Conservation (phyloP, 2,329 filamentous ascomycete species). For the Fusarium sublunatum region DNA sequence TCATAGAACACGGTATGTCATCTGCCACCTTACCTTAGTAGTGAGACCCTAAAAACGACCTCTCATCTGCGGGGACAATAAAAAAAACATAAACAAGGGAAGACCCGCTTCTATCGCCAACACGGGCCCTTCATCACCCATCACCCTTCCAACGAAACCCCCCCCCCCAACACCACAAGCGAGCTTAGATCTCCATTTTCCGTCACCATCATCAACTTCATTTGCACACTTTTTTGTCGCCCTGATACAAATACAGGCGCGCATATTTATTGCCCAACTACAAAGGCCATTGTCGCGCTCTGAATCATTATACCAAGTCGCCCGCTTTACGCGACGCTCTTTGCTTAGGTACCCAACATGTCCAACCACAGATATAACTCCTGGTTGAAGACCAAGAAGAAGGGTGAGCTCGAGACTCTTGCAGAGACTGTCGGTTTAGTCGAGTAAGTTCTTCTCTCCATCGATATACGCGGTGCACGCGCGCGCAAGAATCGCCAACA, state of each 20-base stretch:
- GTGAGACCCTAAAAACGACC: slow-evolving; percentile 3
- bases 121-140: slow-evolving; percentile 33
- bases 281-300: background rate
- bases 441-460: slow-evolving; percentile 66
- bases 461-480: slow-evolving; percentile 4
- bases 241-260: slow-evolving; percentile 1
- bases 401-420: slow-evolving; percentile 80
- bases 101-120: slow-evolving; percentile 22
- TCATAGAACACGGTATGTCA: background rate
- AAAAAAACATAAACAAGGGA: slow-evolving; percentile 44
- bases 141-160: slow-evolving; percentile 31
- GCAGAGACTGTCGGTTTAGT: slow-evolving; percentile 76
- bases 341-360: slow-evolving; percentile 29
- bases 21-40: background rate
- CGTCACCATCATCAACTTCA: slow-evolving; percentile 30
- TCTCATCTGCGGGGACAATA: slow-evolving; percentile 26
- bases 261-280: background rate
- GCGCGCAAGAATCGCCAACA: slow-evolving; percentile 2
- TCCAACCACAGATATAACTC: slow-evolving; percentile 61
- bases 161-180: slow-evolving; percentile 25
- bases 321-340: slow-evolving; percentile 46
- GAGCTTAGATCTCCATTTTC: slow-evolving; percentile 30
- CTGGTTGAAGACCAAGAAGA: slow-evolving; percentile 85
- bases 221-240: slow-evolving; percentile 15
- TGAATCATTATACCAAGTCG: slow-evolving; percentile 3